A percentile compares a stretch with the other conserved stretches of the same genome.
phyloP scores from a whole-genome alignment of 1,284 basidiomycete species.

The Boletus austroedulis region DNA sequence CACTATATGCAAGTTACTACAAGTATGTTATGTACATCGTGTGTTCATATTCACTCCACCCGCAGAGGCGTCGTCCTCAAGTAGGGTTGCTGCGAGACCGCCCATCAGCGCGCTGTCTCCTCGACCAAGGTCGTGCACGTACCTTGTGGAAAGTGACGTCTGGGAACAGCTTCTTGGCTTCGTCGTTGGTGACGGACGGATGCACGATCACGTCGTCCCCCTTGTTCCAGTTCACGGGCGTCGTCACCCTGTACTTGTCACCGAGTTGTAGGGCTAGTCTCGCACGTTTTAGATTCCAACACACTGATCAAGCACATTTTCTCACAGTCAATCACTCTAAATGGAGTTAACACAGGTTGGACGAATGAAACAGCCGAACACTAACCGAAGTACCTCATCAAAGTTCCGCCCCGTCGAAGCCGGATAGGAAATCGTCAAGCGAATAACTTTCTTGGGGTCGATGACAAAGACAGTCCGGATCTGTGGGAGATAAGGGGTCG shows the following conservation, averaged over 20 bases:
- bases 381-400: conserved; percentile 82
- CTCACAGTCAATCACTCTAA: conserved; percentile 64
- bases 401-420: conserved; percentile 84
- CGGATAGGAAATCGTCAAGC: conserved; percentile 88
- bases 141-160: conserved; percentile 68
- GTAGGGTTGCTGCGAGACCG: conserved; percentile 52
- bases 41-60: conserved; percentile 29
- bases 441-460: conserved; percentile 89
- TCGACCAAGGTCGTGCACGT: conserved; percentile 13
- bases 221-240: conserved; percentile 92
- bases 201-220: conserved; percentile 96
- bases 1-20: background rate
- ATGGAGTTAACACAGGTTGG: conserved; percentile 5
- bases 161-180: conserved; percentile 88
- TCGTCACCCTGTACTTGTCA: conserved; percentile 85
- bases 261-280: conserved; percentile 84
- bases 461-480: conserved; percentile 94
- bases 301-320: background rate
- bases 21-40: background rate
- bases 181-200: conserved; percentile 81
- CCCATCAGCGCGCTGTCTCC: conserved; percentile 8
- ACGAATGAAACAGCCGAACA: conserved; percentile 10
- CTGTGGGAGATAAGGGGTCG: conserved; percentile 42
- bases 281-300: conserved; percentile 5
- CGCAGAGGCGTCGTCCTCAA: conserved; percentile 70